phyloP scores from a whole-genome alignment of 345 rosid species.

The Populus nigra region DNA sequence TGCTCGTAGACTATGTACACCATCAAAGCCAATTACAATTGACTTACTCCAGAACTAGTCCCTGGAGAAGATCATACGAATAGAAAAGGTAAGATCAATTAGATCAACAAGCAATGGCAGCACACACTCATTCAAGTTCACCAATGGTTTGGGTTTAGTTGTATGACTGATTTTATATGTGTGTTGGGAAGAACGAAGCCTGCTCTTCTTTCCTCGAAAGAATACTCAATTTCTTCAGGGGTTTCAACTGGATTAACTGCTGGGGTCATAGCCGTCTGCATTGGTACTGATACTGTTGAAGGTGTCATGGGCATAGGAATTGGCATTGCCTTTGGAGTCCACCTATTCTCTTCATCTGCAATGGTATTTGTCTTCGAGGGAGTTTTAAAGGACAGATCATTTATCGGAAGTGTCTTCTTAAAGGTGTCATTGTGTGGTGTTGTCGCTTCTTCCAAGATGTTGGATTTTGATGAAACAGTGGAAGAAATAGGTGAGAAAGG shows the following conservation, averaged over 20 bases:
- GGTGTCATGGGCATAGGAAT: constrained; percentile 58
- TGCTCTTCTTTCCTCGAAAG: constrained; percentile 86
- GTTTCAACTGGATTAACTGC: constrained; percentile 34
- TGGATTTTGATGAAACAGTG: constrained; percentile 47
- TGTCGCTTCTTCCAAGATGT: constrained; percentile 25
- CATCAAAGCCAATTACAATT: constrained; percentile 48
- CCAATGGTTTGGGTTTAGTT: not conserved
- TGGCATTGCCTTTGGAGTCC: constrained; percentile 61
- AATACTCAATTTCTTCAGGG: constrained; percentile 61
- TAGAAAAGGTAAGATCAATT: not conserved
- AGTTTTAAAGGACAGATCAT: constrained; percentile 40
- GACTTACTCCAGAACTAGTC: constrained; percentile 37
- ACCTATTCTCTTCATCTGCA: constrained; percentile 54
- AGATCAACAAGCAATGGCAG: not conserved
- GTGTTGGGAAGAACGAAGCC: constrained; percentile 56
- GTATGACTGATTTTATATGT: constrained; percentile 30
- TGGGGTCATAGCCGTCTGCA: constrained; percentile 76
- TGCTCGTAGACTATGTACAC: constrained; percentile 26
- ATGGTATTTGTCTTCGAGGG: constrained; percentile 43
- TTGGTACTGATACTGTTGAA: constrained; percentile 62
- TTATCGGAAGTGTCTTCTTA: constrained; percentile 33
- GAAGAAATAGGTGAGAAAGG: constrained; percentile 85
- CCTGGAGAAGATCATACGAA: not conserved
- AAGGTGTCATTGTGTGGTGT: constrained; percentile 18
- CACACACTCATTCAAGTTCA: not conserved